A percentile compares a stretch with the other conserved stretches of the same genome.
Conservation (phyloP, 768 basidiomycete genomes). For the Leccinum pellstonianum region DNA sequence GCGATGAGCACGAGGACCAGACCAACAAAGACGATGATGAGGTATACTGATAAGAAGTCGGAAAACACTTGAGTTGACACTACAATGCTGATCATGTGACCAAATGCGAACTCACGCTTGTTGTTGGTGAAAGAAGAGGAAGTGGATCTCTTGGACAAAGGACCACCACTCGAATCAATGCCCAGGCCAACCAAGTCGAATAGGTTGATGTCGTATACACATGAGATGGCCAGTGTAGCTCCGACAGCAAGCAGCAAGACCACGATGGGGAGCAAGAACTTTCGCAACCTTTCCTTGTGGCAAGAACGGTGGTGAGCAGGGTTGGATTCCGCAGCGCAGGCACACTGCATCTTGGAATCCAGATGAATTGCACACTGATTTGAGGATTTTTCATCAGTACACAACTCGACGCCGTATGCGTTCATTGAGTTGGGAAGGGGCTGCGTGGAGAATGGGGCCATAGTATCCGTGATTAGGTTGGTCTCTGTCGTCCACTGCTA, state of each 20-base stretch:
- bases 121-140: constrained; percentile 35
- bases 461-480: constrained; percentile 18
- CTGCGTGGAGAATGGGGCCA: constrained; percentile 30
- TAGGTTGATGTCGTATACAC: constrained; percentile 27
- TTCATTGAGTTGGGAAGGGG: constrained; percentile 27
- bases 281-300: constrained; percentile 32
- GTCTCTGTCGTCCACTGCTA: constrained; percentile 3
- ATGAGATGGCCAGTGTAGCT: constrained; percentile 33
- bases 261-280: constrained; percentile 37
- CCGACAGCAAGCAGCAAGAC: constrained; percentile 33
- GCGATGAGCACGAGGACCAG: constrained; percentile 53
- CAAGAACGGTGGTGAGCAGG: constrained; percentile 31
- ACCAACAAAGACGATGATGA: constrained; percentile 66
- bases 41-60: constrained; percentile 44
- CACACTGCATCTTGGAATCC: constrained; percentile 17
- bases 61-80: neutral
- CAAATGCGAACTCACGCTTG: constrained; percentile 39
- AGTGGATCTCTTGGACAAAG: constrained; percentile 29
- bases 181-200: constrained; percentile 23
- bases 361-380: constrained; percentile 29
- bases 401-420: constrained; percentile 7
- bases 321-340: constrained; percentile 20
- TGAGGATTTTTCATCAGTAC: constrained; percentile 14
- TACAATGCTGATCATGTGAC: neutral
- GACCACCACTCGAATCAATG: constrained; percentile 30